Evolutionary conservation across 306 rosid species (phyloP).

Genomic region (Rosa multiflora): DNA sequence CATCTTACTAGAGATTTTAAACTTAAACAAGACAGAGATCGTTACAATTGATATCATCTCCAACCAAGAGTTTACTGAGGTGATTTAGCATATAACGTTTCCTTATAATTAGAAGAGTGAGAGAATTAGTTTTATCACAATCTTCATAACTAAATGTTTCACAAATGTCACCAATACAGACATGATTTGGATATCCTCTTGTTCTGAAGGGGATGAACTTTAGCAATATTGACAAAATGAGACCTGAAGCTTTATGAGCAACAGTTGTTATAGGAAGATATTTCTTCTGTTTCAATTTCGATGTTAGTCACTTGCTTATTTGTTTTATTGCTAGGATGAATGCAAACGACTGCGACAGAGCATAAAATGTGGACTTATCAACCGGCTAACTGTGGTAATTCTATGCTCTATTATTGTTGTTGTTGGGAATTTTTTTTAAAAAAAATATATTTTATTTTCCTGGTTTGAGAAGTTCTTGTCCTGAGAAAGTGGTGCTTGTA

Average conservation of each 20-base stretch:
- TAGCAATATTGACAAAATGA: slow-evolving; percentile 14
- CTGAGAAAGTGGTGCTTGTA: slow-evolving; percentile 42
- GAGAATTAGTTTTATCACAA: neutral
- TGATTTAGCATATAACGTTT: slow-evolving; percentile 37
- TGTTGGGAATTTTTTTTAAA: neutral
- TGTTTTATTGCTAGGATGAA: slow-evolving; percentile 63
- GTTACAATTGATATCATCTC: slow-evolving; percentile 91
- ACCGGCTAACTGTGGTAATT: slow-evolving; percentile 83
- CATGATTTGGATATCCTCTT: slow-evolving; percentile 9
- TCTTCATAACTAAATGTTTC: neutral
- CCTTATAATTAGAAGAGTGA: neutral
- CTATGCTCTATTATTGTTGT: slow-evolving; percentile 21
- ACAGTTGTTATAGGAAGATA: neutral
- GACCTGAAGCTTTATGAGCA: neutral
- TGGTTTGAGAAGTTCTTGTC: slow-evolving; percentile 1
- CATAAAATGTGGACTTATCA: slow-evolving; percentile 93
- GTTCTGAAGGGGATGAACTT: slow-evolving; percentile 20
- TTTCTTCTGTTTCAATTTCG: slow-evolving; percentile 4
- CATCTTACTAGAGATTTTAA: slow-evolving; percentile 82
- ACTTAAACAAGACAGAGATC: slow-evolving; percentile 95
- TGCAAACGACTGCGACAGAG: slow-evolving; percentile 99
- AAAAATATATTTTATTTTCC: neutral
- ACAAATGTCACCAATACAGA: slow-evolving; percentile 11
- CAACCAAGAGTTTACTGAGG: slow-evolving; percentile 99
- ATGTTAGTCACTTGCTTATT: slow-evolving; percentile 6